Conservation (phyloP, 257 asterid genomes). For the Plantago elongata region DNA sequence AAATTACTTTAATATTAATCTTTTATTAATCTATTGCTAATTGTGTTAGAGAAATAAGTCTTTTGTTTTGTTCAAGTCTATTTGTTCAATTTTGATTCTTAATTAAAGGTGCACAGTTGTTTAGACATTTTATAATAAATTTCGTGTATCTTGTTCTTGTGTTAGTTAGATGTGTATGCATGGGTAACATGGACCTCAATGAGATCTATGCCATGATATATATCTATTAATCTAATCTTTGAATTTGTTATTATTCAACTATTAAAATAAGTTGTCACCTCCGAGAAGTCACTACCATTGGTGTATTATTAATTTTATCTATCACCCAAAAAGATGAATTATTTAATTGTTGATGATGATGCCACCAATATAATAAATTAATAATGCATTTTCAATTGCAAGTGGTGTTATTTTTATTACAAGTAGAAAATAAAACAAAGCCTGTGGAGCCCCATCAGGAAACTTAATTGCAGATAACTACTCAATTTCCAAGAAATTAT, state of each 20-base stretch:
- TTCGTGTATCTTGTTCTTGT: constrained; percentile 11
- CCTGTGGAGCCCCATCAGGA: too few relatives aligned
- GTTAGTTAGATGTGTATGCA: not conserved
- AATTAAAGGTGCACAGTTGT: not conserved
- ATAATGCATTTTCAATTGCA: constrained; percentile 14
- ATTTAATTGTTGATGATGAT: not conserved
- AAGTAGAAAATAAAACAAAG: too few relatives aligned
- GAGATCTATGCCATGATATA: constrained; percentile 4
- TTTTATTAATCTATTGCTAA: not conserved
- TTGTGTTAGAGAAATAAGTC: not conserved
- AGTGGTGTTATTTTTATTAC: not conserved
- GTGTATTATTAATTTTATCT: constrained; percentile 1
- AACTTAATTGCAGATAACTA: too few relatives aligned
- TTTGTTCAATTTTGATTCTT: not conserved
- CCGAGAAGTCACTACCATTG: not conserved
- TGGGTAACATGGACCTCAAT: not conserved
- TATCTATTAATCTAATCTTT: constrained; percentile 21
- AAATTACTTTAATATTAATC: not conserved
- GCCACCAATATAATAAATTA: constrained; percentile 15
- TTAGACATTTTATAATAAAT: not conserved
- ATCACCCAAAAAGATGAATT: constrained; percentile 1
- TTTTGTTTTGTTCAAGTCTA: not conserved
- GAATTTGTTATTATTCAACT: constrained; percentile 17
- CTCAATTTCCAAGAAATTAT: too few relatives aligned
- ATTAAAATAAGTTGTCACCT: not conserved